Evolutionary conservation across 108 stramenopile genomes (phyloP).

Genomic region (Parietichytrium sp.): DNA sequence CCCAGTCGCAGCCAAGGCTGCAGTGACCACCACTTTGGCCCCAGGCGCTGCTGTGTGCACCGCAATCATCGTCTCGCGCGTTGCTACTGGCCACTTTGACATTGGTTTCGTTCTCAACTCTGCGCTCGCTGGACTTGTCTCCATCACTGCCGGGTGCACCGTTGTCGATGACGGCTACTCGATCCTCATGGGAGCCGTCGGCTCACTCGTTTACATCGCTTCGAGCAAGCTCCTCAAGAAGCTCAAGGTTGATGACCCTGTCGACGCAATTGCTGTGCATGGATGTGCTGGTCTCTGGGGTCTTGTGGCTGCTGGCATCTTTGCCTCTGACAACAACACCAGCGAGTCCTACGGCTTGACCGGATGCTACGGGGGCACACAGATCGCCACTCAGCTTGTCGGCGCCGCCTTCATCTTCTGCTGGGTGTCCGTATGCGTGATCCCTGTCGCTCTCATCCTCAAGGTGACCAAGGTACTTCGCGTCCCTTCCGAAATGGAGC

Average conservation of each 20-base stretch:
- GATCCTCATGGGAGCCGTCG: slow-evolving; percentile 72
- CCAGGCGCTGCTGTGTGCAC: slow-evolving; percentile 53
- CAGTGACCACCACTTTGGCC: slow-evolving; percentile 85
- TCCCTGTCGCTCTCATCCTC: slow-evolving; percentile 72
- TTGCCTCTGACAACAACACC: slow-evolving; percentile 60
- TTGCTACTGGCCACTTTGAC: slow-evolving; percentile 27
- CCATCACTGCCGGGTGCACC: slow-evolving; percentile 80
- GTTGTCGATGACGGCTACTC: slow-evolving; percentile 78
- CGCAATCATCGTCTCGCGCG: slow-evolving; percentile 1
- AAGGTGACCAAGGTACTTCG: slow-evolving; percentile 72
- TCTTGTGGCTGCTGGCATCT: slow-evolving; percentile 72
- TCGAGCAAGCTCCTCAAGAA: slow-evolving; percentile 63
- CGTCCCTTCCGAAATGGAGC: slow-evolving; percentile 73
- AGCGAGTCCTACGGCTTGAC: slow-evolving; percentile 55
- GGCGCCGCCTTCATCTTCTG: slow-evolving; percentile 73
- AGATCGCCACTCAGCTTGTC: slow-evolving; percentile 69
- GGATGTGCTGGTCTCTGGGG: slow-evolving; percentile 78
- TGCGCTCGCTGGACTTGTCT: slow-evolving; percentile 80
- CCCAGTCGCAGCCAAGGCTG: slow-evolving; percentile 54
- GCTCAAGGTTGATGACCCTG: slow-evolving; percentile 80
- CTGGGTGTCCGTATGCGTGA: slow-evolving; percentile 73
- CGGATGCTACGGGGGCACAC: slow-evolving; percentile 57
- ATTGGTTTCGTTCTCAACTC: slow-evolving; percentile 50
- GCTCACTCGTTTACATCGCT: slow-evolving; percentile 72
- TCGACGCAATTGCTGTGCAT: slow-evolving; percentile 89